These are phyloP conservation scores for Chlorella sp. DNA, from an alignment of 139 green algal species.

Conservation along the genomic window DNA sequence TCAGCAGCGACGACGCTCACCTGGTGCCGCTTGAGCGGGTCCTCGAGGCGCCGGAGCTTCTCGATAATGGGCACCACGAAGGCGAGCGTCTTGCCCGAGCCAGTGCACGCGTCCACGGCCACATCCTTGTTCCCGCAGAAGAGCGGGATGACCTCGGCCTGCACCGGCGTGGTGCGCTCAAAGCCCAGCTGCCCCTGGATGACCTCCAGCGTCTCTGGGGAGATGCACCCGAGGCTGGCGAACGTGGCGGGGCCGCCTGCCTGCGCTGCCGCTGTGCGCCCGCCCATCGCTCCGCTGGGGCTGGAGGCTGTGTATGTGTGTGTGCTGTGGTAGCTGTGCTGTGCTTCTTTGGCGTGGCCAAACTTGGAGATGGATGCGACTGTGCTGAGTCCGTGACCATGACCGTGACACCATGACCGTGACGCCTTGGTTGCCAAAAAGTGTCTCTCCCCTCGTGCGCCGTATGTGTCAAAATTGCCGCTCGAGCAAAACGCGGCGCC, in stretches of 20 bases:
- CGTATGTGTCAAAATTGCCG: background rate
- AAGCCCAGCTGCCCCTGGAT: slow-evolving; percentile 61
- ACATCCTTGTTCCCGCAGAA: slow-evolving; percentile 94
- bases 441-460: background rate
- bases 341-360: background rate
- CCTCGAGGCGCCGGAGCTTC: slow-evolving; percentile 62
- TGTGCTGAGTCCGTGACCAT: background rate
- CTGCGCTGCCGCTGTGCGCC: background rate
- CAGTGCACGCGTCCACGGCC: slow-evolving; percentile 90
- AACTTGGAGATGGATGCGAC: background rate
- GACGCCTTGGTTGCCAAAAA: too few relatives aligned
- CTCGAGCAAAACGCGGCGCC: too few relatives aligned
- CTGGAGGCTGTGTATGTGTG: too few relatives aligned
- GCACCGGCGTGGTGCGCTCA: slow-evolving; percentile 75
- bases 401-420: background rate
- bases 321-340: too few relatives aligned
- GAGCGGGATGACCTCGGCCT: slow-evolving; percentile 88
- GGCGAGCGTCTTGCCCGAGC: slow-evolving; percentile 96
- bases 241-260: background rate
- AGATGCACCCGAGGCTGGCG: background rate
- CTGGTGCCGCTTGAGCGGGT: slow-evolving; percentile 68
- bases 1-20: too few relatives aligned
- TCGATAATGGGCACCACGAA: slow-evolving; percentile 94
- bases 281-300: background rate
- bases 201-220: slow-evolving; percentile 40